Evolutionary conservation across 75 land plant species (phyloP).

Genomic region (Cryptomeria japonica): DNA sequence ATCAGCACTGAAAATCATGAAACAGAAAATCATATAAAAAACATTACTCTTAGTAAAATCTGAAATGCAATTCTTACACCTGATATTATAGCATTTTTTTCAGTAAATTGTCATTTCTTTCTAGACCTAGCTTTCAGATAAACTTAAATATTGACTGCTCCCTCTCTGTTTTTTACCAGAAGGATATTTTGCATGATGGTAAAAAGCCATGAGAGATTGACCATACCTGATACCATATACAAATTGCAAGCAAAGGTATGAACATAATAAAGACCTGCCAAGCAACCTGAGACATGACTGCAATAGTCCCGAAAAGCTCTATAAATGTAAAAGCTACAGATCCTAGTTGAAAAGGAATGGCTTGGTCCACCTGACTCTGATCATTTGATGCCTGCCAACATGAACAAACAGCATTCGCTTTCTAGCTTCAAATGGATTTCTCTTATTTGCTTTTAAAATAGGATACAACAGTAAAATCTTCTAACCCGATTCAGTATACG

Average conservation of each 20-base stretch:
- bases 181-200: not conserved
- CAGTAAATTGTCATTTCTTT: not conserved
- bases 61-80: not conserved
- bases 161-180: not conserved
- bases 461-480: slow-evolving; percentile 38
- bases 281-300: slow-evolving; percentile 27
- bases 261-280: slow-evolving; percentile 42
- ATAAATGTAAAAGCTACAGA: slow-evolving; percentile 12
- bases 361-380: slow-evolving; percentile 21
- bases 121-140: not conserved
- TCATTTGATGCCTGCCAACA: slow-evolving; percentile 25
- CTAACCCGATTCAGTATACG: slow-evolving; percentile 85
- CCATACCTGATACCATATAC: slow-evolving; percentile 13
- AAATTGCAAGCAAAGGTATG: slow-evolving; percentile 8
- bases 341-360: slow-evolving; percentile 20
- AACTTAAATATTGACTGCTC: not conserved
- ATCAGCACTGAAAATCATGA: not conserved
- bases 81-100: not conserved
- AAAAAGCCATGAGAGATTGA: not conserved
- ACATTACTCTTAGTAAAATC: not conserved
- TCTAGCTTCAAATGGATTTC: not conserved
- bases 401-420: not conserved
- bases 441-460: slow-evolving; percentile 24
- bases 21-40: not conserved
- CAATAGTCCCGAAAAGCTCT: slow-evolving; percentile 19